These are phyloP conservation scores for Pichia kluyveri DNA, from an alignment of 805 yeast species.

Conservation along the genomic window DNA sequence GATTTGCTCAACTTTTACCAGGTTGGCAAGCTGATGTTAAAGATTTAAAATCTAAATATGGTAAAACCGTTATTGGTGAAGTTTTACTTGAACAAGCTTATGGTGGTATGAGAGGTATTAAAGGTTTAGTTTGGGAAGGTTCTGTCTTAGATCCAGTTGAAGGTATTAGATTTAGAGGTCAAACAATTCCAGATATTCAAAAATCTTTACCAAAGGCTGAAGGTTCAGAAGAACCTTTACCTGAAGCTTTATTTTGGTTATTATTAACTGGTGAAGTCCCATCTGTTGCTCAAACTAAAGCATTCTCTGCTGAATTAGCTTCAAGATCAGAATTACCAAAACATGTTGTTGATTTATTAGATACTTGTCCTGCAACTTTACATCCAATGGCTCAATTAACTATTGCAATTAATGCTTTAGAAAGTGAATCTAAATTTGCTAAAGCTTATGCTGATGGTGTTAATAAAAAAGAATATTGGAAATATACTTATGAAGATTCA, in stretches of 20 bases:
- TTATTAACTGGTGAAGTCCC: conserved; percentile 79
- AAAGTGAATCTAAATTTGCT: conserved; percentile 74
- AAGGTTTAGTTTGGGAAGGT: conserved; percentile 84
- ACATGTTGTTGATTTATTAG: conserved; percentile 65
- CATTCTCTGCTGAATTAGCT: conserved; percentile 67
- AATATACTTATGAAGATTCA: conserved; percentile 73
- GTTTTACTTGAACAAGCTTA: conserved; percentile 71
- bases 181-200: conserved; percentile 73
- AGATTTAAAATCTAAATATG: conserved; percentile 83
- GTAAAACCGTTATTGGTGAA: conserved; percentile 72
- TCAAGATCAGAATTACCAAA: conserved; percentile 71
- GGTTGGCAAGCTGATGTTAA: conserved; percentile 87
- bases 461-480: conserved; percentile 77
- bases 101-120: conserved; percentile 89
- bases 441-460: conserved; percentile 82
- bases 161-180: conserved; percentile 82
- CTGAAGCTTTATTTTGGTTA: conserved; percentile 80
- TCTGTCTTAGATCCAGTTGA: conserved; percentile 77
- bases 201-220: conserved; percentile 66
- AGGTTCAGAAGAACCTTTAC: conserved; percentile 55
- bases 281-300: conserved; percentile 58
- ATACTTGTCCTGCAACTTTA: conserved; percentile 63
- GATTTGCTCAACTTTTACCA: conserved; percentile 88
- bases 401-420: conserved; percentile 73
- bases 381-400: conserved; percentile 91